Conservation (phyloP, 352 stramenopile species). For the Phytophthora tubulina region DNA sequence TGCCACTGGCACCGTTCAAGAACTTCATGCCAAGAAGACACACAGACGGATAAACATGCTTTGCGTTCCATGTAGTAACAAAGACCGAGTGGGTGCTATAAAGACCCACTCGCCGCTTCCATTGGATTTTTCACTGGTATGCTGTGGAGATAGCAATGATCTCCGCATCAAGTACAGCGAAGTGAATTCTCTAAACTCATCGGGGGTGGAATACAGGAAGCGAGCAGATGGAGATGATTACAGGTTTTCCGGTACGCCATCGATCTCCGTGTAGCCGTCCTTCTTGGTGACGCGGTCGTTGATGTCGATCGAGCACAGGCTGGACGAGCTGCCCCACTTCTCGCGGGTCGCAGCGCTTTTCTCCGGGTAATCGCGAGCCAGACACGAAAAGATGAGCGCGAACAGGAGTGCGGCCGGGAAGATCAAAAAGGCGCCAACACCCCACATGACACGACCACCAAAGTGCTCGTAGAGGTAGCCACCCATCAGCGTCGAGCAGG, state of each 20-base stretch:
- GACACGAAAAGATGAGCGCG: slow-evolving; percentile 54
- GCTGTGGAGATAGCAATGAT: background rate
- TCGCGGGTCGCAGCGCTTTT: slow-evolving; percentile 39
- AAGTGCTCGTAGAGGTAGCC: slow-evolving; percentile 80
- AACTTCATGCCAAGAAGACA: too few relatives aligned
- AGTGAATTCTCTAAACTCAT: slow-evolving; percentile 16
- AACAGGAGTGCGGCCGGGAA: slow-evolving; percentile 60
- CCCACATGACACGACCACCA: slow-evolving; percentile 70
- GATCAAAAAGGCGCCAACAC: slow-evolving; percentile 54
- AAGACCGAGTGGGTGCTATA: slow-evolving; percentile 36
- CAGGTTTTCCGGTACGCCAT: slow-evolving; percentile 24
- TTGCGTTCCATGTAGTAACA: slow-evolving; percentile 44
- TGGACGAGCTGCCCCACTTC: slow-evolving; percentile 43
- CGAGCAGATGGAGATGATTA: slow-evolving; percentile 20
- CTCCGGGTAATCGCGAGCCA: slow-evolving; percentile 49
- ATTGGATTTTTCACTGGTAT: slow-evolving; percentile 16
- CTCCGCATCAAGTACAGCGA: background rate
- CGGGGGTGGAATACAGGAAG: slow-evolving; percentile 12
- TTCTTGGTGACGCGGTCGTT: slow-evolving; percentile 42
- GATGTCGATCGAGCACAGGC: slow-evolving; percentile 45
- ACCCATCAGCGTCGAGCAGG: slow-evolving; percentile 67
- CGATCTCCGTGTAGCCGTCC: slow-evolving; percentile 37
- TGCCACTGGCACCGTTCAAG: too few relatives aligned
- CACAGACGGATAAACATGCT: background rate
- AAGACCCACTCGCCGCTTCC: slow-evolving; percentile 2